Base-by-base conservation (phyloP, 176 grass and related monocot genomes). In the Oryza officinalis region DNA sequence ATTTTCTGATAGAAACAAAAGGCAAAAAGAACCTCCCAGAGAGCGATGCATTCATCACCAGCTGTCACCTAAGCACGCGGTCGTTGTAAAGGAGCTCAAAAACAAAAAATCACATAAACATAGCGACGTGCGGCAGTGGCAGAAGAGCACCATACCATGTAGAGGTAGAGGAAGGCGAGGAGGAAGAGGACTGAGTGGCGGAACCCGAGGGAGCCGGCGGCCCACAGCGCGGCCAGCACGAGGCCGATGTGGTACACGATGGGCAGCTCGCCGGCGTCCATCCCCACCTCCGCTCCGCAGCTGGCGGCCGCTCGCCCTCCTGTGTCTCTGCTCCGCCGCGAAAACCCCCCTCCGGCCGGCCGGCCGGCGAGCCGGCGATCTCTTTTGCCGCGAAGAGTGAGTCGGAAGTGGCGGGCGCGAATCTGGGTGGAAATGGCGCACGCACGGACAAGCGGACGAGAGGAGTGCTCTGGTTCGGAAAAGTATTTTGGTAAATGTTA, bases 151-250 rank as follows among this genome's bases (percentile, higher is more conserved):
- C 5, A 20, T 90, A 92, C 94, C 94, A 92, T 90, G 92, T 82
- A 97, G 26, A 97, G 91, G 86, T 97, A 94, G 67, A 94, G 74
- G 72, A 97, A 94, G 68, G 91, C 90, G 61, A 94, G 38, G 87
- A 97, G 85, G 92, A 92, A 97, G 77, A 97, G 71, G 18, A 86
- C 1, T 72, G 86, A 91, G 79, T 87, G 82, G 80, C 43, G 47
- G 32, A 54, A 85, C 10, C 92, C 94, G 43, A 92, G 3, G 80
- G 86, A 73, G 27, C 70, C 87, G 31, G 85, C 90, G 79, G 89
- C 88, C 94, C 94, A 94, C 17, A 97, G 91, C 65, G 54, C 72
- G 46, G 76, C 25, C 32, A 94, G 72, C 59, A 94, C 94, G 28
- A 97, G 65, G 67, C 81, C 89, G 66, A 97, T 90, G 85, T 97